Base-by-base conservation (phyloP, 139 green algal species). In the Picochlorum sp. region DNA sequence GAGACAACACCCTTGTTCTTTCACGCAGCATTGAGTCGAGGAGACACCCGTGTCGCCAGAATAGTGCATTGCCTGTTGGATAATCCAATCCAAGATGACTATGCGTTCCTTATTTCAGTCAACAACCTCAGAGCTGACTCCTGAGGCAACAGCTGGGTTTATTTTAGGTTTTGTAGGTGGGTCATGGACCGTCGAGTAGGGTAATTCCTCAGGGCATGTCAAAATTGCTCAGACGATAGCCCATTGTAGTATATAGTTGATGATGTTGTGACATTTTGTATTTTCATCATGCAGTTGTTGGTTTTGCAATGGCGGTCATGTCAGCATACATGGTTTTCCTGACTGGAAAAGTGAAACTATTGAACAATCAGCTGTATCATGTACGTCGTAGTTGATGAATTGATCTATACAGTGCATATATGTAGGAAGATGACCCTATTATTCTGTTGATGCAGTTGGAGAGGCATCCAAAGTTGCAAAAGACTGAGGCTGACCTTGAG, bases 141-240 rank as follows among this genome's bases (percentile, higher is more conserved):
- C 47, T 54, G 47, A 54, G 11, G 47, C 47, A 6, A 54, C 47
- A 54, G 47, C 47, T 54, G 47, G 47, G 47, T 54, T 54, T 10
- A 54, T 54, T 54, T 13, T 54, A 54, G 47, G 47, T 9, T 54
- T 54, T 20, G 47, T 54, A 54, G 47, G 47, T 54, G n/a, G 47
- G 47, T 21, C 18, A 20, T 20, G 47, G 47, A 20, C 16, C n/a
- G 16, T 54, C n/a, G 34, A 41, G 34, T 41, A 41, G 34, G 34
- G 34, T 41, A 41, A 41, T 41, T 41, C 8, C 7, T 41, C 34
- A 41, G 34, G 34, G 34, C 34, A 13, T 11, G 34, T 41, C 34
- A 13, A 41, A 13, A 41, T 11, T 30, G 34, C 34, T 14, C 34
- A 41, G 34, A 41, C 7, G 2, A 11, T 9, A 11, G 34, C 8